Conservation (phyloP, 495 filamentous ascomycete genomes). For the Aspergillus baeticus region DNA sequence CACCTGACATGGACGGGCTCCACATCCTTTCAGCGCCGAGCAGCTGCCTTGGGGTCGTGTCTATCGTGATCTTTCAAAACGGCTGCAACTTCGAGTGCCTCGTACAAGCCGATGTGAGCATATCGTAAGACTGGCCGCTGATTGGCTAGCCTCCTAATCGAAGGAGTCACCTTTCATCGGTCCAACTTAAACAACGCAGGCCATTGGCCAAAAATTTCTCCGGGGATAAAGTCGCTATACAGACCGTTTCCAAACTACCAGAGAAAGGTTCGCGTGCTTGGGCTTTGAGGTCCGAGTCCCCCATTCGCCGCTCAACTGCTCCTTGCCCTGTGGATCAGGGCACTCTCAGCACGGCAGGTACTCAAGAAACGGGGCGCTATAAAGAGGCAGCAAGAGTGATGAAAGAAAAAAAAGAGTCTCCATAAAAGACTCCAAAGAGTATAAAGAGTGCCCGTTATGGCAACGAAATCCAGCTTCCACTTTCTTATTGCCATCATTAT, state of each 20-base stretch:
- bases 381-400: conserved; percentile 3
- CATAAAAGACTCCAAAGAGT: not conserved
- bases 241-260: conserved; percentile 2
- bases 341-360: not conserved
- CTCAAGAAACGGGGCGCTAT: not conserved
- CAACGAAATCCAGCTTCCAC: not conserved
- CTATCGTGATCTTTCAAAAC: conserved; percentile 4
- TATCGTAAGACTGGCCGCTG: conserved; percentile 6
- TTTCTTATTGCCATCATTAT: not conserved
- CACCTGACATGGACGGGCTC: not conserved
- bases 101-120: not conserved
- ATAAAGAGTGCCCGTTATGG: conserved; percentile 5
- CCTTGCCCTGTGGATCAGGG: not conserved
- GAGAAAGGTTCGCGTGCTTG: conserved; percentile 6
- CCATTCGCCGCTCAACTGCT: conserved; percentile 3
- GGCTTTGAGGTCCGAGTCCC: not conserved
- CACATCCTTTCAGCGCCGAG: not conserved
- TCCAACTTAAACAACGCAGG: not conserved
- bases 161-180: conserved; percentile 9
- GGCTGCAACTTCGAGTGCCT: not conserved
- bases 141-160: conserved; percentile 2
- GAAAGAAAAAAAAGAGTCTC: not conserved
- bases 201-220: conserved; percentile 2
- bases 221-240: conserved; percentile 2
- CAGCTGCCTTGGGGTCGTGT: conserved; percentile 1